Evolutionary conservation across 441 rosid species (phyloP).

Genomic region (Lagerstroemia fauriei): DNA sequence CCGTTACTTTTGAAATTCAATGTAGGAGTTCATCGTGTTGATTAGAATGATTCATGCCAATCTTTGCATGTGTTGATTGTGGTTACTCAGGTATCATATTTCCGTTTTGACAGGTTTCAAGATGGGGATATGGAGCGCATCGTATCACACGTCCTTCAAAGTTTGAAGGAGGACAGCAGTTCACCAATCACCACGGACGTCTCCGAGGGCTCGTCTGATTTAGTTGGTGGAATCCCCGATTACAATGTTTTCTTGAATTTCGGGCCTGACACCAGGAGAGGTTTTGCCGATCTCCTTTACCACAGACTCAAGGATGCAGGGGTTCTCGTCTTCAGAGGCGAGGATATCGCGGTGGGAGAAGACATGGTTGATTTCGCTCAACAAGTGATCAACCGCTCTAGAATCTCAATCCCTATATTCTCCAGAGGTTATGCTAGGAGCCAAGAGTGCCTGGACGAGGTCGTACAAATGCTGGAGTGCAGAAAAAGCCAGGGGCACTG

Average conservation of each 20-base stretch:
- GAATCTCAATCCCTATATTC: background rate
- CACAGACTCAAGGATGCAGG: background rate
- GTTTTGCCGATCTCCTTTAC: background rate
- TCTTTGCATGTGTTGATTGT: too few relatives aligned
- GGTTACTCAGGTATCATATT: too few relatives aligned
- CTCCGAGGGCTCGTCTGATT: too few relatives aligned
- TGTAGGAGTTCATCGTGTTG: too few relatives aligned
- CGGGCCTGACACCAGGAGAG: background rate
- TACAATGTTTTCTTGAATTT: background rate
- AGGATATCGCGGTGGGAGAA: background rate
- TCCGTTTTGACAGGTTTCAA: too few relatives aligned
- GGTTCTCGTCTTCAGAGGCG: background rate
- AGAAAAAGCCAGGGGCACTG: background rate
- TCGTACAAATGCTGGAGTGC: background rate
- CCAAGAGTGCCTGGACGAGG: background rate
- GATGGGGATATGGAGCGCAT: too few relatives aligned
- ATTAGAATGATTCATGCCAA: too few relatives aligned
- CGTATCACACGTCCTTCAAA: too few relatives aligned
- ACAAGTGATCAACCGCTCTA: background rate
- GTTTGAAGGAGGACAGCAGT: too few relatives aligned
- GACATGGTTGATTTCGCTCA: background rate
- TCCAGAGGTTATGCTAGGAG: background rate
- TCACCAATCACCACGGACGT: too few relatives aligned
- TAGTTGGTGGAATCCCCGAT: too few relatives aligned
- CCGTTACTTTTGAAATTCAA: too few relatives aligned